Base-by-base conservation (phyloP, 768 basidiomycete species). In the Phaeotremella skinneri region DNA sequence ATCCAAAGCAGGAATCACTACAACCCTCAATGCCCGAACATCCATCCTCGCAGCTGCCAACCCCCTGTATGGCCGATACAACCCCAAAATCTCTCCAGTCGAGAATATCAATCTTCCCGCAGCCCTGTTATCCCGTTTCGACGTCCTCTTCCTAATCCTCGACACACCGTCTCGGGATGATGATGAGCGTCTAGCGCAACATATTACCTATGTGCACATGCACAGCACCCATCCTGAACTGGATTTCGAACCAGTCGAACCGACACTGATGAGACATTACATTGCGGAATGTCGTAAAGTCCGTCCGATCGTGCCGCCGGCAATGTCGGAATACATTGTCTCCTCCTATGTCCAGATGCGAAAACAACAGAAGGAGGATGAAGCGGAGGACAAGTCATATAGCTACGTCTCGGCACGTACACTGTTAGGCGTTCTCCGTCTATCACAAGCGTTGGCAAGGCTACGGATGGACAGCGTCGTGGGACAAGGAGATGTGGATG, bases 91-190 rank as follows among this genome's bases (percentile, higher is more conserved):
- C 16, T 97, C 96, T 3, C 96, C 96, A 0, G 92, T 96, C 0
- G 96, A 99, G 73, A 99, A 99, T 76, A 97, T 99, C 83, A 99
- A 99, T 76, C 83, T 99, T 39, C 96, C 96, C 25, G 96, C 96
- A 1, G 96, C 96, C 0, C 81, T 99, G 26, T 79, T 99, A 48
- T 98, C 94, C 23, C 86, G 96, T 77, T 99, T 99, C 77, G 96
- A 99, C 75, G 81, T 98, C 56, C 79, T 98, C 60, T 98, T 98
- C 82, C 82, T 99, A 72, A 93, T 98, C 60, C 84, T 99, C 49
- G 96, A 99, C 79, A 97, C 93, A 67, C 93, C 96, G 1, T 84
- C 85, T 5, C 82, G 92, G 61, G 96, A 98, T 70, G 91, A 92
- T 66, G 96, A 99, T 70, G 94, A 98, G 73, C 83, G 92, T 50